Evolutionary conservation across 495 filamentous ascomycete species (phyloP).

Genomic region (Tetracladium marchalianum): DNA sequence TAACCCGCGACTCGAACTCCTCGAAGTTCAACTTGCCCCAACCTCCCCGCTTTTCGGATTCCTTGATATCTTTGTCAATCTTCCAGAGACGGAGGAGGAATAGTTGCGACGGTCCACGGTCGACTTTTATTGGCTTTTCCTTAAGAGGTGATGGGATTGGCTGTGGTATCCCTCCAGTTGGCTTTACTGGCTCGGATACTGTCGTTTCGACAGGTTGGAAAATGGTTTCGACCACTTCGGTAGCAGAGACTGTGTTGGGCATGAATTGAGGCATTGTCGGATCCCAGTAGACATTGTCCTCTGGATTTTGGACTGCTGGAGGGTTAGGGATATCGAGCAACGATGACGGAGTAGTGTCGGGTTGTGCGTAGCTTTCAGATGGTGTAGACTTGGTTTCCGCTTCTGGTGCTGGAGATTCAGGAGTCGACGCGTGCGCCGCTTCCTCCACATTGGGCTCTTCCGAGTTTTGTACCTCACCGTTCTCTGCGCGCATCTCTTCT

Average conservation of each 20-base stretch:
- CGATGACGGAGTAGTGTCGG: no score
- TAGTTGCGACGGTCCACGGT: constrained; percentile 12
- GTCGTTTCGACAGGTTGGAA: no score
- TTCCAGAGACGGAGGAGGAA: constrained; percentile 37
- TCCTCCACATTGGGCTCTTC: background rate
- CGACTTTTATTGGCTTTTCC: constrained; percentile 25
- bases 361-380: no score
- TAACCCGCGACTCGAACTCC: constrained; percentile 68
- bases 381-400: no score
- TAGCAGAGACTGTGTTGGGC: constrained; percentile 31
- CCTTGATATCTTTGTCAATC: constrained; percentile 52
- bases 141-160: background rate
- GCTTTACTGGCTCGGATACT: no score
- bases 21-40: constrained; percentile 60
- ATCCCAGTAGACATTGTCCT: constrained; percentile 31
- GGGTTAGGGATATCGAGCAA: no score
- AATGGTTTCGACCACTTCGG: background rate
- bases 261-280: constrained; percentile 66
- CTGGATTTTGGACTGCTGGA: no score
- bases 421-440: background rate
- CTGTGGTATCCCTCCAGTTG: no score
- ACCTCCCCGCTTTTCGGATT: constrained; percentile 58
- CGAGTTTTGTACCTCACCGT: background rate
- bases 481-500: background rate
- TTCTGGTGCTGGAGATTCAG: no score